These are phyloP conservation scores for Pulveroboletus ravenelii DNA, from an alignment of 768 basidiomycete genomes.

Conservation along the genomic window DNA sequence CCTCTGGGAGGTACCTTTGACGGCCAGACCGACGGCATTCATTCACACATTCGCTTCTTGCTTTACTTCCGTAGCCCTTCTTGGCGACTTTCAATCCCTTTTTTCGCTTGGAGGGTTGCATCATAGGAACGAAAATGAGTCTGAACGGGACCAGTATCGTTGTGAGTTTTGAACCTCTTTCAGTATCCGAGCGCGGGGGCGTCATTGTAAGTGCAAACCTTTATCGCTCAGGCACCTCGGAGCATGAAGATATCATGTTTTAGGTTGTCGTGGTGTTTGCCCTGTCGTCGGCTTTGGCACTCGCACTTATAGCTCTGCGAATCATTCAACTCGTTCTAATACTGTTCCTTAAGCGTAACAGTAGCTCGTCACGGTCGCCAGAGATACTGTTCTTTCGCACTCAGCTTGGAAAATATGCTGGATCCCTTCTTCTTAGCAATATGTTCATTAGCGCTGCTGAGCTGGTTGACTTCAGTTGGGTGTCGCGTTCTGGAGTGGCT, in stretches of 20 bases:
- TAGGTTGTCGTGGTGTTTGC: constrained; percentile 51
- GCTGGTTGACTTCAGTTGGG: constrained; percentile 51
- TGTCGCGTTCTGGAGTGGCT: constrained; percentile 39
- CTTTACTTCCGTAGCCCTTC: neutral
- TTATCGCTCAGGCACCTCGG: neutral
- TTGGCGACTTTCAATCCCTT: neutral
- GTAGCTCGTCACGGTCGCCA: constrained; percentile 27
- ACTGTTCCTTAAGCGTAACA: constrained; percentile 26
- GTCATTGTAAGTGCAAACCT: constrained; percentile 17
- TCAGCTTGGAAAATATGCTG: constrained; percentile 66
- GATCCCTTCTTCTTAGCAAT: constrained; percentile 58
- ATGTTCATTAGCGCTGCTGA: constrained; percentile 49
- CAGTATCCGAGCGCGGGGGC: constrained; percentile 10
- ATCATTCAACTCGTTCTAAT: constrained; percentile 43
- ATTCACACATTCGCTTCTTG: constrained; percentile 3
- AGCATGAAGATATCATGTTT: neutral
- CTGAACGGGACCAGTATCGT: constrained; percentile 1
- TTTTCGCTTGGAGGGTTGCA: neutral
- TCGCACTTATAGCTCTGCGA: constrained; percentile 47
- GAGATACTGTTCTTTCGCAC: constrained; percentile 67
- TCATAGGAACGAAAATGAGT: constrained; percentile 1
- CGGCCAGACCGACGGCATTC: constrained; percentile 22
- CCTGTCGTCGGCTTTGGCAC: constrained; percentile 47
- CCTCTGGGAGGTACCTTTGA: constrained; percentile 29
- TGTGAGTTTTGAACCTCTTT: constrained; percentile 8